phyloP scores from a whole-genome alignment of 768 basidiomycete species.

The Lentinula guzmanii region DNA sequence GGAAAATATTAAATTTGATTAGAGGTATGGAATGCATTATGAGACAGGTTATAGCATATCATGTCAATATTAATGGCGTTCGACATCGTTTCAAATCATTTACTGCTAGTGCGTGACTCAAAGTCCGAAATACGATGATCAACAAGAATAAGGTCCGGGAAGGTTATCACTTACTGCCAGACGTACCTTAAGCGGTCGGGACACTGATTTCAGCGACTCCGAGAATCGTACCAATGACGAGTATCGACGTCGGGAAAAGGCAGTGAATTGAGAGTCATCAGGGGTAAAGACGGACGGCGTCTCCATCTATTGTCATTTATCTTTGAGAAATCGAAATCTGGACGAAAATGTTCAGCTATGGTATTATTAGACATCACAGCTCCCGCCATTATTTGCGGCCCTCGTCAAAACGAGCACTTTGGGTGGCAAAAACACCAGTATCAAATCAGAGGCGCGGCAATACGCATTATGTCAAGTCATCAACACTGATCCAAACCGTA shows the following conservation, averaged over 20 bases:
- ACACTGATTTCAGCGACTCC: neutral
- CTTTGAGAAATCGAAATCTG: neutral
- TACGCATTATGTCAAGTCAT: too few species aligned
- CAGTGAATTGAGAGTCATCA: neutral
- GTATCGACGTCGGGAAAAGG: neutral
- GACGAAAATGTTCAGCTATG: neutral
- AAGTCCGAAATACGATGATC: neutral
- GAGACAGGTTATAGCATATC: neutral
- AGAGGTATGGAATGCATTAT: neutral
- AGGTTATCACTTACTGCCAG: neutral
- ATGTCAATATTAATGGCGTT: neutral
- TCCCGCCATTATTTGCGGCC: neutral
- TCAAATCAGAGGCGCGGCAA: neutral
- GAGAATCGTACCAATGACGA: neutral
- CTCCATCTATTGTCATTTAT: neutral
- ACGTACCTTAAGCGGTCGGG: neutral
- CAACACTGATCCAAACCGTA: neutral
- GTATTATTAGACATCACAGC: neutral
- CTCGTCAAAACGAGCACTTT: neutral
- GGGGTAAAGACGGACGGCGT: neutral
- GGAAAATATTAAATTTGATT: neutral
- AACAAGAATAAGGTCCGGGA: neutral
- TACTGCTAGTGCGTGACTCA: neutral
- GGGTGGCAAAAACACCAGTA: neutral
- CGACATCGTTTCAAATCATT: slow-evolving; percentile 1